Conservation (phyloP, 129 eudicot genomes). For the Ambrosia trifida region DNA sequence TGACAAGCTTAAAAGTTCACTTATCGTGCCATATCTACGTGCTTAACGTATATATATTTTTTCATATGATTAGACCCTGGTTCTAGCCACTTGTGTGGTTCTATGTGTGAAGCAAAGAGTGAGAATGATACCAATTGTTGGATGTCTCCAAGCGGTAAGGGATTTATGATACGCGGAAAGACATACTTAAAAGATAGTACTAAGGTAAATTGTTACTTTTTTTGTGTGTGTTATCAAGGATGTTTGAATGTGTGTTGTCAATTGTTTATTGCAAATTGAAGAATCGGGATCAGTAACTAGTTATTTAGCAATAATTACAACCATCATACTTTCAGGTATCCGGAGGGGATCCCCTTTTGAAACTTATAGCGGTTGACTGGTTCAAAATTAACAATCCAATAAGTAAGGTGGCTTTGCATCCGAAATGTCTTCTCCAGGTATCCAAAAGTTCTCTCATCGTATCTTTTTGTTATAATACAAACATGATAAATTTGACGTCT, state of each 20-base stretch:
- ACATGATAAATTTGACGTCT: not conserved
- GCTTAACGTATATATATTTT: not conserved
- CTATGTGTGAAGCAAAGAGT: conserved; percentile 66
- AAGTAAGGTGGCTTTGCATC: conserved; percentile 82
- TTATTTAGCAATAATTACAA: not conserved
- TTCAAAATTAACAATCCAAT: conserved; percentile 58
- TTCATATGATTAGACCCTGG: conserved; percentile 30
- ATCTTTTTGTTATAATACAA: not conserved
- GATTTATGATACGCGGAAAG: conserved; percentile 89
- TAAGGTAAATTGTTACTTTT: conserved; percentile 49
- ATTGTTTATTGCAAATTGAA: not conserved
- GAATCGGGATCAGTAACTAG: not conserved
- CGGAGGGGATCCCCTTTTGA: conserved; percentile 94
- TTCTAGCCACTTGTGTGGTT: conserved; percentile 55
- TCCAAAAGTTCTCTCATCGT: not conserved
- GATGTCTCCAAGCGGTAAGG: conserved; percentile 80
- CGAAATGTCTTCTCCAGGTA: conserved; percentile 86
- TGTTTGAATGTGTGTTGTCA: not conserved
- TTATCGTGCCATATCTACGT: not conserved
- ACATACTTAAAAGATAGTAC: conserved; percentile 72
- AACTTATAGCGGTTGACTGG: conserved; percentile 98
- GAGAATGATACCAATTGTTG: conserved; percentile 79
- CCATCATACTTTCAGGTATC: conserved; percentile 45
- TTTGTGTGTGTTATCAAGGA: not conserved
- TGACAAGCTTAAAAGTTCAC: not conserved